Evolutionary conservation across 2,329 filamentous ascomycete genomes (phyloP), one percentile per base, ranked within the genome.

Genomic region (Aspergillus tamarii): DNA sequence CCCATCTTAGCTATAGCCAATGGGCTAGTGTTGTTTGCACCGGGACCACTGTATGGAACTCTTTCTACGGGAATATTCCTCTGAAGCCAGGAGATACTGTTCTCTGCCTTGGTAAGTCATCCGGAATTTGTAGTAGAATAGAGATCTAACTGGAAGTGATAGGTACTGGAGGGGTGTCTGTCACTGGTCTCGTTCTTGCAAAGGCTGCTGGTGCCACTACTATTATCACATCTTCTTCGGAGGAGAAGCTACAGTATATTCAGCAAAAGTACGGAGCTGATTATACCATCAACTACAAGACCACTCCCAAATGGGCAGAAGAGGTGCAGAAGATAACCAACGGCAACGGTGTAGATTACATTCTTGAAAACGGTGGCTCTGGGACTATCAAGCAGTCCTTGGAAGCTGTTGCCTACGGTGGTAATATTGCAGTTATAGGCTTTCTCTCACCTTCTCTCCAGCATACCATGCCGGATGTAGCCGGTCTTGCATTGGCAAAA

Each of bases 151-250:
- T 77, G 73, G 12, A 63, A 76, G 34, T 76, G 28, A 9, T 58
- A 79, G 80, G 80, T 4, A 82, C 80, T 28, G 79, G 79, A 11
- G 80, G 79, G 1, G 76, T 81, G 19, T 78, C 78, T 2, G 64
- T 80, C 36, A 77, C 75, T 0, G 79, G 72, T 7, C 72, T 80
- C 34, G 72, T 76, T 8, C 66, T 82, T 14, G 82, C 80, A 32
- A 80, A 78, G 59, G 82, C 82, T 1, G 78, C 78, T 1, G 82
- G 81, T 7, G 78, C 78, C 0, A 81, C 72, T 6, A 78, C 78
- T 6, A 82, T 82, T 45, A 74, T 81, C 54, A 83, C 81, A 0
- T 82, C 80, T 0, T 82, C 82, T 0, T 79, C 75, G 7, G 79
- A 83, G 59, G 66, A 77, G 26, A 69, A 68, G 34, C 55, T 67